Base-by-base conservation (phyloP, 2,329 filamentous ascomycete species). In the Xylaria sp. region DNA sequence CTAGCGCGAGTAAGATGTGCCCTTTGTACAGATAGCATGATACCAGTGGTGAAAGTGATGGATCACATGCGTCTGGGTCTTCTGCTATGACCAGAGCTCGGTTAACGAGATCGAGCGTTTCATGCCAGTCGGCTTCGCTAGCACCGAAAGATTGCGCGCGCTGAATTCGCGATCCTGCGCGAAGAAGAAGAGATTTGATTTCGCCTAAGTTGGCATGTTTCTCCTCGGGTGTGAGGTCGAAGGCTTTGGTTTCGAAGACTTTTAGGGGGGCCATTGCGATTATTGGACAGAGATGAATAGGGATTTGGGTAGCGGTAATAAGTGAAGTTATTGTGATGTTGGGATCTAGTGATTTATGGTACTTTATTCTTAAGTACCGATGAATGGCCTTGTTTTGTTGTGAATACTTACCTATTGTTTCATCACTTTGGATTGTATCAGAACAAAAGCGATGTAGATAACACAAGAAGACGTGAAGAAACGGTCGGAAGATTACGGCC, bases 11-110 rank as follows among this genome's bases (percentile, higher is more conserved):
- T 4, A 74, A 50, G 10, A 69, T 59, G 10, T 74, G 70, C 1
- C 75, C 75, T 10, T 69, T 65, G 28, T 72, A 71, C 0, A 74
- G 55, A 39, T 74, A 66, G 45, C 73, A 74, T 23, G 61, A 70
- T 2, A 72, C 70, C 10, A 76, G 66, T n/a, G 72, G 72, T 12
- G 73, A 62, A 9, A 65, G 65, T 2, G 71, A 56, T 8, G 46
- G 65, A 52, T 75, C 72, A 59, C 74, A 74, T 9, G 69, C 72
- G 15, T 70, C 72, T 1, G 58, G 23, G 36, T 76, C 74, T 1
- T 28, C 60, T 5, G 72, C 72, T 4, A 75, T 50, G 8, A 60
- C 8, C 2, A 75, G 15, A 0, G 74, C 74, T 4, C 72, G 48
- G 30, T 70, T 32, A 13, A 74, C 45, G 0, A 60, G 53, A 25